A percentile compares a stretch with the other conserved stretches of the same genome.
phyloP scores from a whole-genome alignment of 257 asterid genomes.

The Mentha longifolia region DNA sequence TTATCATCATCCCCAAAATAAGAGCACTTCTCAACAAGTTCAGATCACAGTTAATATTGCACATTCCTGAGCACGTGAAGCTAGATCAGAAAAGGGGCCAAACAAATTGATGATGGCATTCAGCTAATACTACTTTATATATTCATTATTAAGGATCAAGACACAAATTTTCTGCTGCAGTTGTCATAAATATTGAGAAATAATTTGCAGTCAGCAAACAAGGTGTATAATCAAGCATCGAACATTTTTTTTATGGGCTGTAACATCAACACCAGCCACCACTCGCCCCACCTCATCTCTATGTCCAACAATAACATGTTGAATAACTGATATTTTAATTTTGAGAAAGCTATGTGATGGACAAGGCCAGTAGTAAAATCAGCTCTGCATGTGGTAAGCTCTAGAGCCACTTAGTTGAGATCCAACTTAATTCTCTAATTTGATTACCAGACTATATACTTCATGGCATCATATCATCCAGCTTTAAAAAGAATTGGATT shows the following conservation, averaged over 20 bases:
- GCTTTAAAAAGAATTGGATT: not conserved
- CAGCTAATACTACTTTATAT: not conserved
- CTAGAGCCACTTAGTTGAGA: not conserved
- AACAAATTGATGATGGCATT: slow-evolving; percentile 5
- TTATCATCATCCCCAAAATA: not conserved
- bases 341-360: not conserved
- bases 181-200: not conserved
- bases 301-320: not conserved
- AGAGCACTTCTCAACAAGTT: slow-evolving; percentile 1
- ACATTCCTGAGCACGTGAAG: not conserved
- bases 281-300: not conserved
- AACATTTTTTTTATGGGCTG: not conserved
- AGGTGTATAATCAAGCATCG: slow-evolving; percentile 13
- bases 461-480: not conserved
- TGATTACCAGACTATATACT: not conserved
- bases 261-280: not conserved
- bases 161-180: not conserved
- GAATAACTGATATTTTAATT: slow-evolving; percentile 7
- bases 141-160: too few species aligned
- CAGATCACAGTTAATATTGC: not conserved
- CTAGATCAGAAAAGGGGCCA: not conserved
- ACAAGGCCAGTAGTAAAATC: not conserved
- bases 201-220: slow-evolving; percentile 4
- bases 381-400: not conserved
- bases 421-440: not conserved